Evolutionary conservation across 768 basidiomycete species (phyloP).

Genomic region (Auricularia cornea): DNA sequence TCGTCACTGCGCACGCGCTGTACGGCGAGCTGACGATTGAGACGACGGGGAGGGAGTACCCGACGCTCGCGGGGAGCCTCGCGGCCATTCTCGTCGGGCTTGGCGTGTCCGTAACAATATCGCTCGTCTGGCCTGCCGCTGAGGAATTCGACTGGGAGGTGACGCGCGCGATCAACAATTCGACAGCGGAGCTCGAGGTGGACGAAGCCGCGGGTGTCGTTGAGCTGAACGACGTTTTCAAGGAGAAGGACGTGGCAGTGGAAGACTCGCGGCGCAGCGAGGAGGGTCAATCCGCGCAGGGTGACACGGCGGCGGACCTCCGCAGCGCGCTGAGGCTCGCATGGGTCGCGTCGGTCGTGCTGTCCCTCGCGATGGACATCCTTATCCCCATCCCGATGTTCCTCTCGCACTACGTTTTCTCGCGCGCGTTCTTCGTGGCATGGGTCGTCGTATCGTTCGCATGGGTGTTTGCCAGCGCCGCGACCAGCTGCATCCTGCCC

Average conservation of each 20-base stretch:
- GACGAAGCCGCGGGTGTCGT: neutral
- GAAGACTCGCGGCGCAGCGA: no score
- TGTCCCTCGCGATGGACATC: neutral
- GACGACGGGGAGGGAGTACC: neutral
- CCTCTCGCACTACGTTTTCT: conserved; percentile 2
- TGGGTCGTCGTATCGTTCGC: conserved; percentile 3
- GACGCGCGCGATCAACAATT: neutral
- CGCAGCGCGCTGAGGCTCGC: neutral
- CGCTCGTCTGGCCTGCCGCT: neutral
- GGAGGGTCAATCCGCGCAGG: no score
- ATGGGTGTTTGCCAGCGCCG: neutral
- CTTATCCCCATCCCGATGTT: conserved; percentile 4
- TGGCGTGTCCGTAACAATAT: neutral
- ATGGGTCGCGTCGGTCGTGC: neutral
- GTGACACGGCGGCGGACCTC: no score
- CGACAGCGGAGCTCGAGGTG: neutral
- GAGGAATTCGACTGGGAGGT: conserved; percentile 3
- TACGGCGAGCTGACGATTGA: conserved; percentile 3
- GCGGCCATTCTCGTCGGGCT: neutral
- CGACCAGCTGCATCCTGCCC: conserved; percentile 1
- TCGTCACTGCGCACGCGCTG: neutral
- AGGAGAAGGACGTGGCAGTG: neutral
- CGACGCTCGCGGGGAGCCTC: conserved; percentile 2
- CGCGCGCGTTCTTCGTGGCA: neutral
- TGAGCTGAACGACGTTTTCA: neutral